Base-by-base conservation (phyloP, 768 basidiomycete species). In the Trametes gibbosa region DNA sequence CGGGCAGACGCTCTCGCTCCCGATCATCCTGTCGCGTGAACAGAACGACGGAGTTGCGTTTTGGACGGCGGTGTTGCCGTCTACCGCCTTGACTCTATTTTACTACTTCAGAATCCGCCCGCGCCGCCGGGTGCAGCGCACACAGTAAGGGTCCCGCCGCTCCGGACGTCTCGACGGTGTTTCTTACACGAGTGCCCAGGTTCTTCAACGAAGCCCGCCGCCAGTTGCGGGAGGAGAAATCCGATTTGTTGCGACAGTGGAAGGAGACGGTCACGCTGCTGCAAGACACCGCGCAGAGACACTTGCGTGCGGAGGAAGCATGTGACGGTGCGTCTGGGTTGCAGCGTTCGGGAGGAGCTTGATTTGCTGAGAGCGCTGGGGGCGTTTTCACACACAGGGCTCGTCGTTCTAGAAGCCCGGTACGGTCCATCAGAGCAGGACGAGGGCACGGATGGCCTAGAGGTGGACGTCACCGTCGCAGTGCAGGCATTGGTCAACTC, bases 401-500 rank as follows among this genome's bases (percentile, higher is more conserved):
- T 95, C 43, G 80, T 95, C 59, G 83, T 96, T 66, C 69, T 85
- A 63, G 84, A 87, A 59, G 93, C 92, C 21, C 79, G 74, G 9
- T 95, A 93, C 71, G 88, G 89, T 17, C 78, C 83, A 46, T 73
- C 77, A 25, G 78, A 81, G 66, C 72, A 71, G 54, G 79, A 79
- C 52, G 77, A 77, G 51, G 81, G 77, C 53, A 75, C 77, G 9
- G 76, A 81, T 58, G 83, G 82, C 51, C 76, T 90, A 29, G 74
- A 79, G 43, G 76, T 91, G 46, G 87, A 95, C 69, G 92, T 95
- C 40, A 92, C 89, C 4, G 76, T 90, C 42, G 84, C 93, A 6
- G 69, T 95, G 50, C 93, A 95, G 75, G 85, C 89, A 19, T 77
- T 95, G 21, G 90, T 96, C 50, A 80, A 83, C 65, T 81, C 86